Evolutionary conservation across 495 filamentous ascomycete genomes (phyloP).

Genomic region (Xylaria curta): DNA sequence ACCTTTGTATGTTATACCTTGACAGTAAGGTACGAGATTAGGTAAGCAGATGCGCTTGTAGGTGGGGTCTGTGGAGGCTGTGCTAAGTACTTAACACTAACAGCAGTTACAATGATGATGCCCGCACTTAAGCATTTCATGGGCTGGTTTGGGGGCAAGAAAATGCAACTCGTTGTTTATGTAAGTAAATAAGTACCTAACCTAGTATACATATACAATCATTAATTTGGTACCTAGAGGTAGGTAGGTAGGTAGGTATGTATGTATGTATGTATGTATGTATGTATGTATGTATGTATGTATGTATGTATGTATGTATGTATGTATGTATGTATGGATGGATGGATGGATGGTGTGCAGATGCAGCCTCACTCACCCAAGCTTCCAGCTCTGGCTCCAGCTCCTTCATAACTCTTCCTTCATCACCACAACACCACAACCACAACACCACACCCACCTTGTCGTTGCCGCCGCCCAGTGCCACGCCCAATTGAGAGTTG

Average conservation of each 20-base stretch:
- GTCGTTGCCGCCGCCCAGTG: not conserved
- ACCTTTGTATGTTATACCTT: no score
- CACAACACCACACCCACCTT: not conserved
- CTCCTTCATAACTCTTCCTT: not conserved
- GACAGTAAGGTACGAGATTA: no score
- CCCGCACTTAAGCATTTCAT: not conserved
- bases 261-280: not conserved
- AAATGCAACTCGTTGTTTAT: not conserved
- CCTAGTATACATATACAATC: no score
- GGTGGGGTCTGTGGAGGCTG: slow-evolving; percentile 4
- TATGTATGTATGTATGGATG: not conserved
- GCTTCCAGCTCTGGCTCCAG: not conserved
- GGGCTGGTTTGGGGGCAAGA: not conserved
- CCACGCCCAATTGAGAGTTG: not conserved
- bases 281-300: not conserved
- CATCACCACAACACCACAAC: not conserved
- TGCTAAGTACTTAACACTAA: not conserved
- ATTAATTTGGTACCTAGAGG: no score
- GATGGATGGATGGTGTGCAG: not conserved
- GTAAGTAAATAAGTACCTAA: no score
- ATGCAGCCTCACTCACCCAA: slow-evolving; percentile 14
- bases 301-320: not conserved
- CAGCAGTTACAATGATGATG: not conserved
- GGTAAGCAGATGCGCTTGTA: not conserved
- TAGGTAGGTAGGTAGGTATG: not conserved